Evolutionary conservation across 2,329 filamentous ascomycete genomes (phyloP), one percentile per base, ranked within the genome.

Genomic region (Alternaria conjuncta): DNA sequence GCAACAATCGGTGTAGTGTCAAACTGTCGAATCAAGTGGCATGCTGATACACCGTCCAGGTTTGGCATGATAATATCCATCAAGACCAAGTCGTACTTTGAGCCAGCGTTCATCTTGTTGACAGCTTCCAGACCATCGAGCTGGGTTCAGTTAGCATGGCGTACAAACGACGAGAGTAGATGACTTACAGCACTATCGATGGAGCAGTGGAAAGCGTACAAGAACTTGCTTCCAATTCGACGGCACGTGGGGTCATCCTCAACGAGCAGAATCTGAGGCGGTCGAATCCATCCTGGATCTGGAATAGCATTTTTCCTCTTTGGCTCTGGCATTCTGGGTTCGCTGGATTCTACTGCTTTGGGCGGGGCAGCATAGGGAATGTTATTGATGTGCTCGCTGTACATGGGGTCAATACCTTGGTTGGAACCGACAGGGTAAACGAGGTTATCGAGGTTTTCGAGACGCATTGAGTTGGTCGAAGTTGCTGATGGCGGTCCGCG

Each of bases 401-500:
- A 94, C 86, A 97, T 96, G 1, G 95, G 94, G 76, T 97, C 94
- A 69, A 97, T 97, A 57, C 94, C 94, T 69, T 96, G 92, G 0
- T 91, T 96, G 68, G 94, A 89, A 18, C 94, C 94, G 15, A 97
- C 93, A 0, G 95, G 94, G 77, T 97, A 98, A 10, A 97, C 94
- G 57, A 96, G 87, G 67, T 86, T 87, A 65, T 92, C 89, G 47
- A 91, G 79, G 59, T 91, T 89, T 13, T 84, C 83, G 43, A 85
- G 86, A 6, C 84, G 84, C 75, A 88, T 82, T 3, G 84, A 80
- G 4, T 83, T 82, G 43, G 83, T 85, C 1, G 87, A 87, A 4
- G 83, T 78, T 30, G 84, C 82, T 6, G 84, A 85, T 32, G 82
- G 74, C 18, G 78, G 81, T 6, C 78, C 78, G 60, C 83, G 80